phyloP scores from a whole-genome alignment of 805 yeast species.

The Monosporozyma servazzii region DNA sequence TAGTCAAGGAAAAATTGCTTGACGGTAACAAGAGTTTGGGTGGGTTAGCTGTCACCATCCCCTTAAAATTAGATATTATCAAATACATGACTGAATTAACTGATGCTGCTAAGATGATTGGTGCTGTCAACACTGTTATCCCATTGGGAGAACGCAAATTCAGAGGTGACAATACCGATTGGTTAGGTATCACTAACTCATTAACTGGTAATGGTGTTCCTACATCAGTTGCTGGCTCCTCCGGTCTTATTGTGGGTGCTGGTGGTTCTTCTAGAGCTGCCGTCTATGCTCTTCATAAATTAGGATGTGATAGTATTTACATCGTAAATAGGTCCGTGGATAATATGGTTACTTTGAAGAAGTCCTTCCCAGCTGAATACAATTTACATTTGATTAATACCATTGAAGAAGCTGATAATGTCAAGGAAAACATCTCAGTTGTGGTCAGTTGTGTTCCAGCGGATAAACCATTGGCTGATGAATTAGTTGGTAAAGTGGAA shows the following conservation, averaged over 20 bases:
- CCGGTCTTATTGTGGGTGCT: slow-evolving; percentile 85
- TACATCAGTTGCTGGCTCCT: slow-evolving; percentile 29
- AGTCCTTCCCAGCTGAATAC: slow-evolving; percentile 50
- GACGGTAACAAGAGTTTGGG: slow-evolving; percentile 49
- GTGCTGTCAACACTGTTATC: slow-evolving; percentile 86
- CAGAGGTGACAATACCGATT: slow-evolving; percentile 88
- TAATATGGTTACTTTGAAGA: slow-evolving; percentile 51
- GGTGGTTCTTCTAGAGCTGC: slow-evolving; percentile 98
- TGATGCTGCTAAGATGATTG: slow-evolving; percentile 72
- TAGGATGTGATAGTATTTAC: slow-evolving; percentile 73
- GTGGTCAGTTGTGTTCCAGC: slow-evolving; percentile 81
- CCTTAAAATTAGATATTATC: slow-evolving; percentile 76
- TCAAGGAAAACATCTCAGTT: slow-evolving; percentile 40
- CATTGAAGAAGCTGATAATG: slow-evolving; percentile 35
- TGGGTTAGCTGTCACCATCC: slow-evolving; percentile 94
- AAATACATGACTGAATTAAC: slow-evolving; percentile 54
- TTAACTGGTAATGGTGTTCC: slow-evolving; percentile 56
- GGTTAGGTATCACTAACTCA: slow-evolving; percentile 77
- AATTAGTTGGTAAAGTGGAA: slow-evolving; percentile 41
- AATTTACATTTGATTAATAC: slow-evolving; percentile 51
- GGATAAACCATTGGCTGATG: slow-evolving; percentile 54
- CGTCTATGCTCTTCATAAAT: slow-evolving; percentile 64
- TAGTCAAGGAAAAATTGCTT: slow-evolving; percentile 46
- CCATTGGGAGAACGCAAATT: slow-evolving; percentile 43
- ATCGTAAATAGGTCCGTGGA: slow-evolving; percentile 71